Percentiles rank a stretch among this genome's conserved stretches.
Evolutionary conservation across 345 rosid species (phyloP).

Genomic region (Gynandropsis gynandra): DNA sequence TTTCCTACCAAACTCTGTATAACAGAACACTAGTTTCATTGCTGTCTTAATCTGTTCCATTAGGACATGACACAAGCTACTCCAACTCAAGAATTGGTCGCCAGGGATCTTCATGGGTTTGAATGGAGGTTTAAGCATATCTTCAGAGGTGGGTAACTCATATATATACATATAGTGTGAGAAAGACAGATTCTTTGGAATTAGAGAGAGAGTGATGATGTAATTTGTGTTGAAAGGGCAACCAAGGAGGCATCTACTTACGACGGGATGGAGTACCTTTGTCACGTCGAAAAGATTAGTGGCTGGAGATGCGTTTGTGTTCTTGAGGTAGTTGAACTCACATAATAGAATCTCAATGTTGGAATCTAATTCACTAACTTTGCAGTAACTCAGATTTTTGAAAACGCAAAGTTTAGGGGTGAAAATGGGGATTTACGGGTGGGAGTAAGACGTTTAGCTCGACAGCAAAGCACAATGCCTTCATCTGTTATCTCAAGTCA

Average conservation of each 20-base stretch:
- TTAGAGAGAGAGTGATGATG: background rate
- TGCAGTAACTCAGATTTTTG: conserved; percentile 5
- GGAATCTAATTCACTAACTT: conserved; percentile 6
- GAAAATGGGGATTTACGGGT: conserved; percentile 51
- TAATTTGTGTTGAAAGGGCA: conserved; percentile 37
- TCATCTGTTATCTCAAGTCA: conserved; percentile 71
- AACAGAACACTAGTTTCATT: background rate
- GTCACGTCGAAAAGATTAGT: conserved; percentile 62
- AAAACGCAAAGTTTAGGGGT: conserved; percentile 31
- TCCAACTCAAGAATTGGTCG: conserved; percentile 61
- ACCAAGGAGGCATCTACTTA: conserved; percentile 73
- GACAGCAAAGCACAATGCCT: conserved; percentile 44
- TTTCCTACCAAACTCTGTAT: background rate
- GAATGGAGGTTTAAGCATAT: conserved; percentile 83
- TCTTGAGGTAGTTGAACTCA: conserved; percentile 44
- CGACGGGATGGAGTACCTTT: conserved; percentile 79
- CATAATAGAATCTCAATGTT: background rate
- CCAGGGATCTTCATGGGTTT: conserved; percentile 67
- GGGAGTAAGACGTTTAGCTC: conserved; percentile 53
- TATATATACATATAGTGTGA: background rate
- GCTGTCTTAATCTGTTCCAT: background rate
- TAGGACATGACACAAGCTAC: conserved; percentile 51
- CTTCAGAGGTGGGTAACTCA: conserved; percentile 46
- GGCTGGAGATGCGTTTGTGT: conserved; percentile 72
- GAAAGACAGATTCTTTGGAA: no score